Evolutionary conservation across 1,284 basidiomycete species (phyloP), one percentile per base, ranked within the genome.

Genomic region (Gomphus bonarii): DNA sequence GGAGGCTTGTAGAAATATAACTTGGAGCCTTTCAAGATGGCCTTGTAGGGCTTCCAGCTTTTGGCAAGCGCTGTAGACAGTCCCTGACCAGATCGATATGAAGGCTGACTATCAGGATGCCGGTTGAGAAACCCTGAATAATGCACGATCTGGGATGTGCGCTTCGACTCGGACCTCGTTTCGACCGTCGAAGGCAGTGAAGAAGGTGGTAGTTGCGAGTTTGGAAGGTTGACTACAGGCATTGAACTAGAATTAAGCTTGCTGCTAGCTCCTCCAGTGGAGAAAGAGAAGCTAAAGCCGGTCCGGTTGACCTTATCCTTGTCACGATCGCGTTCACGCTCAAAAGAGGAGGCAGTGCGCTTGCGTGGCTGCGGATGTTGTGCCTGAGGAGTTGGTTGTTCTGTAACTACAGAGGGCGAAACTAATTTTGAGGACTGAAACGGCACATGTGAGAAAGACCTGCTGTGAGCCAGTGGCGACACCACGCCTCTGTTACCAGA

Each of bases 1-100:
- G 89, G 86, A 0, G 86, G 81, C 65, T 92, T 91, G 67, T 87
- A 90, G 63, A 91, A 86, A 66, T 86, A 84, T 54, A 92, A 64
- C 67, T 91, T 91, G 12, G 84, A 81, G 3, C 88, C 89, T 64
- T 88, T 85, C 18, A 92, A 70, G 60, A 89, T 82, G 40, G 85
- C 75, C 69, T 91, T 91, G 72, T 80, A 89, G 6, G 87, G 79
- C 66, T 91, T 92, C 88, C 90, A 91, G 0, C 80, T 81, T 65
- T 85, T 88, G 0, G 77, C 68, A 3, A 80, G 68, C 2, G 72
- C 62, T 64, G 52, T 65, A 62, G 67, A 60, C 28, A 70, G 67
- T 8, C 67, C 57, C 1, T 56, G 58, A 33, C 31, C 55, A 51
- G 18, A 73, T 68, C 9, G 71, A 75, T 54, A 82, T 80, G 31